A percentile compares a stretch with the other conserved stretches of the same genome.
Conservation (phyloP, 306 rosid genomes). For the Medicago truncatula region DNA sequence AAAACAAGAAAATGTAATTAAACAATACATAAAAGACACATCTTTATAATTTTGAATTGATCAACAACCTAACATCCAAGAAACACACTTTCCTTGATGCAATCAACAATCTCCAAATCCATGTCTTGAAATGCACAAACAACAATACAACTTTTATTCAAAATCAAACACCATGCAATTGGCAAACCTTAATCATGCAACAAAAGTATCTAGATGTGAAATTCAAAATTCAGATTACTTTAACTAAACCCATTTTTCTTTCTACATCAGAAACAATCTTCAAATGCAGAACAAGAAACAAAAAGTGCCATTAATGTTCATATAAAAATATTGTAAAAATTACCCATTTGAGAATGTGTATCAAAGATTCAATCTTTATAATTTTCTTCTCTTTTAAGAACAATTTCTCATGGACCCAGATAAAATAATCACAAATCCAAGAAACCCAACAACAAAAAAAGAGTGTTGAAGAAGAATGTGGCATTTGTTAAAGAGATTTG, state of each 20-base stretch:
- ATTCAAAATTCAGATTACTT: neutral
- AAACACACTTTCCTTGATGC: conserved; percentile 26
- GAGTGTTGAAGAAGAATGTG: neutral
- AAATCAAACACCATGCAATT: neutral
- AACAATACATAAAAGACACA: neutral
- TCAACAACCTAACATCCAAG: conserved; percentile 21
- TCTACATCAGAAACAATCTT: no score
- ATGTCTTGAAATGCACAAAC: conserved; percentile 31
- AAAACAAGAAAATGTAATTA: neutral
- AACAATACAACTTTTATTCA: conserved; percentile 9
- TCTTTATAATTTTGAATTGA: neutral
- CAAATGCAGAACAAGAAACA: neutral
- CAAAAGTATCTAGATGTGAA: neutral
- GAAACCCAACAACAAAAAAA: neutral
- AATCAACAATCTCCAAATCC: neutral
- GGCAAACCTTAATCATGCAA: neutral
- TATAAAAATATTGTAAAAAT: neutral
- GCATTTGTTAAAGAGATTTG: neutral
- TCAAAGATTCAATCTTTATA: conserved; percentile 43
- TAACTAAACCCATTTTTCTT: neutral
- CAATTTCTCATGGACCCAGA: neutral
- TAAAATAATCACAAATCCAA: neutral
- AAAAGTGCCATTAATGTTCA: neutral
- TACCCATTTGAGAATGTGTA: conserved; percentile 18
- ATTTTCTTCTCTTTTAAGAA: neutral